Conservation (phyloP, 441 rosid species). For the Breynia disticha region DNA sequence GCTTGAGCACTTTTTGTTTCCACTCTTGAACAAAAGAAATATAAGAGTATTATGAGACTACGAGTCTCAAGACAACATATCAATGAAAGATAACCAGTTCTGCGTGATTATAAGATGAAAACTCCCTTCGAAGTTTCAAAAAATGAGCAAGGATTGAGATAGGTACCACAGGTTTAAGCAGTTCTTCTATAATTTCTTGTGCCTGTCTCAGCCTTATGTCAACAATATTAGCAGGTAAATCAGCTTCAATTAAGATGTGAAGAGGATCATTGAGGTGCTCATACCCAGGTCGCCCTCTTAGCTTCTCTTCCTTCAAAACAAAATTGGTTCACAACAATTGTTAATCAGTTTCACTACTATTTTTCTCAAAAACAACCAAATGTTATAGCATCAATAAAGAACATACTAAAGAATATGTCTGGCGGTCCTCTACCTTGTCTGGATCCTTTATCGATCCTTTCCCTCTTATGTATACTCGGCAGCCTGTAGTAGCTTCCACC, state of each 20-base stretch:
- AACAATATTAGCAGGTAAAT: slow-evolving; percentile 75
- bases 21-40: neutral
- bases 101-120: neutral
- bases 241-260: slow-evolving; percentile 90
- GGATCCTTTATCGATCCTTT: slow-evolving; percentile 96
- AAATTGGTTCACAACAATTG: slow-evolving; percentile 3
- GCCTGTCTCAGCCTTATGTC: slow-evolving; percentile 86
- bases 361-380: neutral
- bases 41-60: too few species aligned
- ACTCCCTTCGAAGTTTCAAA: slow-evolving; percentile 1
- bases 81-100: too few species aligned
- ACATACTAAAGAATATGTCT: neutral
- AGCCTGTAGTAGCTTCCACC: slow-evolving; percentile 87
- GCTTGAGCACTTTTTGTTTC: neutral
- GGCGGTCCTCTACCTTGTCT: slow-evolving; percentile 46
- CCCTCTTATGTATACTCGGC: slow-evolving; percentile 91
- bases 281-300: slow-evolving; percentile 88
- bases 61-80: too few species aligned
- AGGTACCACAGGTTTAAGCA: slow-evolving; percentile 90
- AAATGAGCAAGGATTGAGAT: slow-evolving; percentile 4
- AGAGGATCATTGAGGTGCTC: slow-evolving; percentile 94
- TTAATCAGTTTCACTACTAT: slow-evolving; percentile 2
- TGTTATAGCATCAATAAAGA: too few species aligned
- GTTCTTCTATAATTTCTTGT: slow-evolving; percentile 89
- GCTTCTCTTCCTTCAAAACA: slow-evolving; percentile 67